Evolutionary conservation across 352 stramenopile genomes (phyloP).

Genomic region (Detonula confervacea): DNA sequence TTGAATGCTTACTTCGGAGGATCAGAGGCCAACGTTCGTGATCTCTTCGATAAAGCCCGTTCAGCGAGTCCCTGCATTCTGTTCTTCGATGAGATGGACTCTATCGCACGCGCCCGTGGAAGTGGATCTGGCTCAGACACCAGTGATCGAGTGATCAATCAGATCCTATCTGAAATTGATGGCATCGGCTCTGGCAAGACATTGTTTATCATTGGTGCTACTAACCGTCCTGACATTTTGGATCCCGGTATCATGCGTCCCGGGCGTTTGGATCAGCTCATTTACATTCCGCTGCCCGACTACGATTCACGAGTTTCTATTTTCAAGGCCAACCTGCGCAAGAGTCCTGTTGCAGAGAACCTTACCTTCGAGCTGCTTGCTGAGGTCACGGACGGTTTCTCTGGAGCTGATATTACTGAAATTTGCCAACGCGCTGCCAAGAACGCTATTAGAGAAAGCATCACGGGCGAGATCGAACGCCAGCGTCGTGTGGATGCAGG

Average conservation of each 20-base stretch:
- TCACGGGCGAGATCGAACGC: constrained; percentile 81
- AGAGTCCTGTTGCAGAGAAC: constrained; percentile 97
- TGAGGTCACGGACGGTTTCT: constrained; percentile 98
- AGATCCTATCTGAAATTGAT: constrained; percentile 99
- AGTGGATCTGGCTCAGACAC: constrained; percentile 96
- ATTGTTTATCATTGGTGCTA: constrained; percentile 97
- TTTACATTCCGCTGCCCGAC: constrained; percentile 97
- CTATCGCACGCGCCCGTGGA: constrained; percentile 97
- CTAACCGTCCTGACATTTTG: constrained; percentile 96
- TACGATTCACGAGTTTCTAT: constrained; percentile 95
- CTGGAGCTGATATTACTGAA: constrained; percentile 99
- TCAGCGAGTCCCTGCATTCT: constrained; percentile 96
- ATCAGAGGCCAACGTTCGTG: constrained; percentile 97
- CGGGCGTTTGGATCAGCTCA: constrained; percentile 93
- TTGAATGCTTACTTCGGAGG: constrained; percentile 99
- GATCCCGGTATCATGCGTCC: constrained; percentile 97
- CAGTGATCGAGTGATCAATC: constrained; percentile 99
- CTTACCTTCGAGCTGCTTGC: constrained; percentile 98
- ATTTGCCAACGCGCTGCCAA: too few relatives aligned
- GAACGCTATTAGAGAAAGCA: too few relatives aligned
- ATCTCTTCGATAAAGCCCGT: constrained; percentile 99
- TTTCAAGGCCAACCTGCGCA: constrained; percentile 95
- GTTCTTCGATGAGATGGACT: constrained; percentile 99
- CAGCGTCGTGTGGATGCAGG: constrained; percentile 82
- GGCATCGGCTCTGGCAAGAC: constrained; percentile 99